Evolutionary conservation across 768 basidiomycete genomes (phyloP), one percentile per base, ranked within the genome.

Genomic region (Hericium coralloides): DNA sequence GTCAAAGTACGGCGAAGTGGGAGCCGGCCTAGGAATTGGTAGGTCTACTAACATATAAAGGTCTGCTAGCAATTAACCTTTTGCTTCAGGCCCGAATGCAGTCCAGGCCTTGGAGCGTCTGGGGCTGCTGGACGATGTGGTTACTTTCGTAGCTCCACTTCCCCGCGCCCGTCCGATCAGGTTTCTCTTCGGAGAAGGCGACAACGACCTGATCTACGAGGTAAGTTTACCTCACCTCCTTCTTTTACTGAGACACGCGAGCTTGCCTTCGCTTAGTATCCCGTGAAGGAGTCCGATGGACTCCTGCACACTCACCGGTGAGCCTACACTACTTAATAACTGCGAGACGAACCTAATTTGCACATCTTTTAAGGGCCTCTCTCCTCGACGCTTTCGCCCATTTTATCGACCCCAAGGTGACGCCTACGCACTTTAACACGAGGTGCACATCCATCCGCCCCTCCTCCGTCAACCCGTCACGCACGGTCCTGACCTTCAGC

Each of bases 311-410:
- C 25, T 50, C 49, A 50, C 14, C 49, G 49, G 49, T 50, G 49
- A 50, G 49, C 17, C 12, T 12, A 17, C 7, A 31, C 7, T 31
- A 31, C 7, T 31, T 6, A 0, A 31, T 6, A 31, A 31, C 31
- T 31, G 31, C 31, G 31, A 31, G 31, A 31, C 8, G 31, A 31
- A 31, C 31, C 31, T 31, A 31, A 31, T 5, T 17, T 45, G 43
- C 4, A 45, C 14, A 10, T 17, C 12, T n/a, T 36, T 17, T 4
- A 14, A 52, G 51, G 3, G 51, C 51, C n/a, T 12, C 37, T 7
- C 79, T 81, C 58, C 68, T 84, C 7, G 74, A 79, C 22, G 77
- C 78, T 0, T 63, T 83, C 20, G 66, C 74, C 5, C 70, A 70
- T 6, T 67, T 74, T 17, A 52, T 81, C 25, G 73, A 81, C 58